Evolutionary conservation across 805 yeast genomes (phyloP), one percentile per base, ranked within the genome.

Genomic region (Nakazawaea ambrosiae): DNA sequence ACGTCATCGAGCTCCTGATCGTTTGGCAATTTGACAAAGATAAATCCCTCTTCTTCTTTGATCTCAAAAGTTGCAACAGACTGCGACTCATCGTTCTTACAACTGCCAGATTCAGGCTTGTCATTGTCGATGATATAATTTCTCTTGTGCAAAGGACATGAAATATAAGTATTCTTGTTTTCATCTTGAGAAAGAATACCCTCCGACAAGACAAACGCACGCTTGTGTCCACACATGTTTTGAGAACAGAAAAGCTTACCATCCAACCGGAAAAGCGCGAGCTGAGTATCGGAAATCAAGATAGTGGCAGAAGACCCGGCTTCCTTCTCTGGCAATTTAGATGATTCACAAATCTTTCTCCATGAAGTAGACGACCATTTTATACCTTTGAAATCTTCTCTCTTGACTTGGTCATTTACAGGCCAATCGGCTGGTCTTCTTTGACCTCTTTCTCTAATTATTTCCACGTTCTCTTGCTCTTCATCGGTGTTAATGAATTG

Each of bases 151-250:
- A 61, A 45, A 2, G 67, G 67, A 46, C 66, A 60, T 5, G 64
- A 54, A 12, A 61, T 48, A 36, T 56, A 58, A 3, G 59, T 48
- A 17, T 51, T 45, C 12, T 54, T 49, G 25, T 50, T 46, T 23
- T 51, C 59, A 40, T 58, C 63, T 19, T 53, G 48, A 4, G 57
- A 53, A 11, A 60, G 31, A 16, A 58, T 54, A 31, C 66, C 66
- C 41, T 60, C 63, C 18, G 55, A 50, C 24, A 61, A 43, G 1
- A 60, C 61, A 49, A 61, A 61, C 1, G 66, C 58, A n/a, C 63
- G 46, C 24, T 58, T 54, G 39, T 61, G 65, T n/a, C 62, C 61
- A 45, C 66, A 61, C 64, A 61, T 59, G 42, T 60, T 60, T 35
- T 61, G 66, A 11, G 61, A 58, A n/a, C 63, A 58, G 34, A 46